A percentile compares a stretch with the other conserved stretches of the same genome.
Evolutionary conservation across 106 monocot species (phyloP).

Genomic region (Gastrodia elata): DNA sequence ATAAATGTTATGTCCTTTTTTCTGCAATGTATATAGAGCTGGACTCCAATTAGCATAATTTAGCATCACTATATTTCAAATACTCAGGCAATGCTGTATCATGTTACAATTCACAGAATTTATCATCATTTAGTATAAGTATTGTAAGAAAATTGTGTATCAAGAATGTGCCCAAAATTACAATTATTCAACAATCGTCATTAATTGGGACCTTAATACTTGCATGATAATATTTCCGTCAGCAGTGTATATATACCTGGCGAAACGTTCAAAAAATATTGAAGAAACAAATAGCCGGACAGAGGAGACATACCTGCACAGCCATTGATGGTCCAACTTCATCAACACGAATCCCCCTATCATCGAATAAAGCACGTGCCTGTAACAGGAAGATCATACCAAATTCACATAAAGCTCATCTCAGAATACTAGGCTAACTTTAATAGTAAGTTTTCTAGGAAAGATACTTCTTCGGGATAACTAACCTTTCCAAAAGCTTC

Average conservation of each 20-base stretch:
- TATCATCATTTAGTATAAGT: neutral
- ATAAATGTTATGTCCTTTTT: too few relatives aligned
- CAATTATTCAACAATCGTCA: too few relatives aligned
- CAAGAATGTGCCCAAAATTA: neutral
- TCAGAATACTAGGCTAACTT: neutral
- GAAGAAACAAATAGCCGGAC: neutral
- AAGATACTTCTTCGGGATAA: neutral
- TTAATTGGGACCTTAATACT: neutral
- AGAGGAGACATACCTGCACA: constrained; percentile 49
- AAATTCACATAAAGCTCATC: neutral
- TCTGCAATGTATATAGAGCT: too few relatives aligned
- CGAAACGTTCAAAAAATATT: neutral
- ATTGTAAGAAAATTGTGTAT: neutral
- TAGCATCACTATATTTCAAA: too few relatives aligned
- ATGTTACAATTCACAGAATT: neutral
- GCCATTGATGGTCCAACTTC: constrained; percentile 85
- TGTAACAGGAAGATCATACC: constrained; percentile 12
- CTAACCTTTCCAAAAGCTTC: constrained; percentile 93
- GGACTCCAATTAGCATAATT: too few relatives aligned
- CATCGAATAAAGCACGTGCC: constrained; percentile 93
- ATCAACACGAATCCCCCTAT: constrained; percentile 68
- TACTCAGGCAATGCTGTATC: too few relatives aligned
- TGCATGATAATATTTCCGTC: neutral
- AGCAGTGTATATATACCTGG: neutral
- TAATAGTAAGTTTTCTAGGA: neutral